Percentiles rank a stretch among this genome's conserved stretches.
These are phyloP conservation scores for Stagonosporopsis tanaceti DNA, from an alignment of 2,329 filamentous ascomycete genomes.

Conservation along the genomic window DNA sequence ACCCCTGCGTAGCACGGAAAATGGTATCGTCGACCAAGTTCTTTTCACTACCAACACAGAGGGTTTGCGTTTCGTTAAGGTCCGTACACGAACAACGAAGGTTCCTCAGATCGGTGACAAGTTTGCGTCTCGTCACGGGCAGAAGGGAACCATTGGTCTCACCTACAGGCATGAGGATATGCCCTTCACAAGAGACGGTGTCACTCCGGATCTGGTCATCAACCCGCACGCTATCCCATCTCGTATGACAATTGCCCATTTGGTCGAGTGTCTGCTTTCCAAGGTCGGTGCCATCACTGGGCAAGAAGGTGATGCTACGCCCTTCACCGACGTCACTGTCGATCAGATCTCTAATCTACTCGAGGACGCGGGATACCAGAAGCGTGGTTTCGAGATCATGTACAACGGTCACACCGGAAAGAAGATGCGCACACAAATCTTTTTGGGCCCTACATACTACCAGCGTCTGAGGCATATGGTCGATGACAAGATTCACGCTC, in stretches of 20 bases:
- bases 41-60: constrained; percentile 94
- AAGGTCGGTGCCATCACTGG: constrained; percentile 95
- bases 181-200: constrained; percentile 92
- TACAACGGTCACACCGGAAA: constrained; percentile 97
- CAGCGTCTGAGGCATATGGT: constrained; percentile 99
- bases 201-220: constrained; percentile 96
- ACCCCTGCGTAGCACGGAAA: constrained; percentile 92
- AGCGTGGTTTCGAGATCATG: constrained; percentile 97
- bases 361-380: constrained; percentile 91
- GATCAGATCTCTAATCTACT: constrained; percentile 89
- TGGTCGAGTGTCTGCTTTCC: constrained; percentile 97
- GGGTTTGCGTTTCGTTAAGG: constrained; percentile 94
- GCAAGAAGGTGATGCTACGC: constrained; percentile 95
- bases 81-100: constrained; percentile 96
- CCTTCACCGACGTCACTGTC: constrained; percentile 97
- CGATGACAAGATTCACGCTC: constrained; percentile 99
- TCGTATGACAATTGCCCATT: constrained; percentile 99
- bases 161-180: constrained; percentile 98
- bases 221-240: constrained; percentile 99
- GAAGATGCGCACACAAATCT: constrained; percentile 92
- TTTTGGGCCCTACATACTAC: constrained; percentile 98
- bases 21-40: constrained; percentile 93
- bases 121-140: constrained; percentile 97
- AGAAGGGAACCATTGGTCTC: constrained; percentile 99
- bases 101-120: constrained; percentile 99